phyloP scores from a whole-genome alignment of 441 rosid genomes.

The Sinapis alba region DNA sequence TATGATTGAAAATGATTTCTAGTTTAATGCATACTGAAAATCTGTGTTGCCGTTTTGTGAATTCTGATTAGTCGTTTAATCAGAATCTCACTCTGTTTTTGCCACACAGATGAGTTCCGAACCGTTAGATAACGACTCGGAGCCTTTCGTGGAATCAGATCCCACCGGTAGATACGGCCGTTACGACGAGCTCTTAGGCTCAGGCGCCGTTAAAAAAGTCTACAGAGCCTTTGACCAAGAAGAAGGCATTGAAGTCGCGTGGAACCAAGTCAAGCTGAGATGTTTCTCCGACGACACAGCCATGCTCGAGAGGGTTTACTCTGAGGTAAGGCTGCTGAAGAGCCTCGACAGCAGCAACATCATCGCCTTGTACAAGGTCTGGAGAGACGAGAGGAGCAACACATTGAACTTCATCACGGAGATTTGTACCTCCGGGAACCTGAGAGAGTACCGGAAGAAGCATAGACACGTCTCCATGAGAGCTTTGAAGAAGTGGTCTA shows the following conservation, averaged over 20 bases:
- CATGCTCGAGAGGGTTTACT: slow-evolving; percentile 51
- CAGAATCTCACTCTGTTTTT: slow-evolving; percentile 17
- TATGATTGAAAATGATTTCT: background rate
- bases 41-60: slow-evolving; percentile 8
- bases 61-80: slow-evolving; percentile 22
- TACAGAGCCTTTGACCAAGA: slow-evolving; percentile 66
- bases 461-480: slow-evolving; percentile 59
- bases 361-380: slow-evolving; percentile 45
- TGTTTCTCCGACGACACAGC: slow-evolving; percentile 46
- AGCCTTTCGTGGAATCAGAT: slow-evolving; percentile 62
- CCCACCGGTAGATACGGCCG: slow-evolving; percentile 74
- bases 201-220: slow-evolving; percentile 67
- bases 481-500: slow-evolving; percentile 70
- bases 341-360: slow-evolving; percentile 46
- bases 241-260: slow-evolving; percentile 61
- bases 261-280: slow-evolving; percentile 59
- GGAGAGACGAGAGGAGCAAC: slow-evolving; percentile 46
- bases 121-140: slow-evolving; percentile 50
- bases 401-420: slow-evolving; percentile 60
- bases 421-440: slow-evolving; percentile 60
- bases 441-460: slow-evolving; percentile 58
- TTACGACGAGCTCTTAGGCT: slow-evolving; percentile 54
- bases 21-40: background rate
- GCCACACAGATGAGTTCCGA: slow-evolving; percentile 48
- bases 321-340: slow-evolving; percentile 50